Conservation (phyloP, 176 grass and related monocot genomes). For the Elymus sibiricus region DNA sequence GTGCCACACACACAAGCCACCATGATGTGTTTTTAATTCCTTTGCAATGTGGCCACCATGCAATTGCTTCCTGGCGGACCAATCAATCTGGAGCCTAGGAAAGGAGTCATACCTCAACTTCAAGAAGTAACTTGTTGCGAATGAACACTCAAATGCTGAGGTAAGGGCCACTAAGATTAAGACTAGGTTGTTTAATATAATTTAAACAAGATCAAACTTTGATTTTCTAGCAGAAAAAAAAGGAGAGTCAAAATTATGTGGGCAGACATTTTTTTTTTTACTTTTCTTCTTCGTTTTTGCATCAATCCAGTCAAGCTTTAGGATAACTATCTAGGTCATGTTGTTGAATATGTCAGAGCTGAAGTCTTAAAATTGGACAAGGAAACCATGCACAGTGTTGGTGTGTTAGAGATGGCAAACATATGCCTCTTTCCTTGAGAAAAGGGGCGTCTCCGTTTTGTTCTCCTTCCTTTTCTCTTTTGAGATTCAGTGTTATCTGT, state of each 20-base stretch:
- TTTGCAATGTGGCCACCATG: slow-evolving; percentile 11
- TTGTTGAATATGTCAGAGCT: neutral
- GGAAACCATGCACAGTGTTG: neutral
- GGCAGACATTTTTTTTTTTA: neutral
- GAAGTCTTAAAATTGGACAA: neutral
- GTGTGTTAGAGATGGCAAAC: neutral
- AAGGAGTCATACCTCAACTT: neutral
- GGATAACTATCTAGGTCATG: slow-evolving; percentile 5
- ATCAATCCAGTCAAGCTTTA: neutral
- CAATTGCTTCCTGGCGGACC: neutral
- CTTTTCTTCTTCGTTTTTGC: no score
- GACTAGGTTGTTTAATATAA: neutral
- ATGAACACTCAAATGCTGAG: slow-evolving; percentile 37
- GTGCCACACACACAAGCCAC: slow-evolving; percentile 20
- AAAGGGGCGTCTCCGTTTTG: neutral
- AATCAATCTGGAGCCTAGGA: neutral
- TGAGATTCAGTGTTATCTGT: neutral
- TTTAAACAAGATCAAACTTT: neutral
- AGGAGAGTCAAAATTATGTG: neutral
- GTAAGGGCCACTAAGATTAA: neutral
- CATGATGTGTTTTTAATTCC: slow-evolving; percentile 10
- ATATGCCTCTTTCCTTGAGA: neutral
- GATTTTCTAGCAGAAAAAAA: neutral
- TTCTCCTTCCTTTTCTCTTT: neutral
- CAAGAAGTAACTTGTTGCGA: slow-evolving; percentile 31